phyloP scores from a whole-genome alignment of 2,329 filamentous ascomycete species.

The Colletotrichum karsti region DNA sequence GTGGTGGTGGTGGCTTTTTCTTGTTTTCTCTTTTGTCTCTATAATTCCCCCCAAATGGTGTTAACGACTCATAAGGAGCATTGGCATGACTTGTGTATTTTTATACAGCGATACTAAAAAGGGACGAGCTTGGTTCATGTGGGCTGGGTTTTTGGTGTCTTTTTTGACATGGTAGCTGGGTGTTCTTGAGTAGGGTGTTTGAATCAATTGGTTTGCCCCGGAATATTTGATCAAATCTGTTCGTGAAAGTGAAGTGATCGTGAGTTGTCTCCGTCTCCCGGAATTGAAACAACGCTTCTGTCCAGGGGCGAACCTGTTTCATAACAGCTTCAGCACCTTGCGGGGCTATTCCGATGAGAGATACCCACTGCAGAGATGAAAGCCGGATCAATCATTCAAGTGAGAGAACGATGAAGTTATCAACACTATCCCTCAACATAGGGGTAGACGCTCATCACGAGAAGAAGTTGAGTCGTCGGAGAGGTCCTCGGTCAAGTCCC shows the following conservation, averaged over 20 bases:
- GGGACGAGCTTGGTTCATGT: neutral
- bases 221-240: neutral
- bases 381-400: too few species aligned
- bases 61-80: neutral
- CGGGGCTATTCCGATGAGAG: neutral
- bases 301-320: neutral
- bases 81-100: neutral
- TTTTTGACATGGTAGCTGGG: constrained; percentile 6
- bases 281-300: neutral
- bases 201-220: constrained; percentile 22
- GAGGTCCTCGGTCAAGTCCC: neutral
- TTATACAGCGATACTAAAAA: neutral
- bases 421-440: too few species aligned
- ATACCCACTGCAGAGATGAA: too few species aligned
- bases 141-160: constrained; percentile 12
- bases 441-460: neutral
- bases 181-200: constrained; percentile 22
- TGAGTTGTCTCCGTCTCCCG: neutral
- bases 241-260: neutral
- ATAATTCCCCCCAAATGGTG: constrained; percentile 8
- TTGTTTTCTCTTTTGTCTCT: neutral
- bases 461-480: neutral
- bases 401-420: too few species aligned
- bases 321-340: neutral
- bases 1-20: neutral